A percentile compares a stretch with the other conserved stretches of the same genome.
Evolutionary conservation across 208 protist genomes (phyloP).

Genomic region (Acanthamoeba healyi): DNA sequence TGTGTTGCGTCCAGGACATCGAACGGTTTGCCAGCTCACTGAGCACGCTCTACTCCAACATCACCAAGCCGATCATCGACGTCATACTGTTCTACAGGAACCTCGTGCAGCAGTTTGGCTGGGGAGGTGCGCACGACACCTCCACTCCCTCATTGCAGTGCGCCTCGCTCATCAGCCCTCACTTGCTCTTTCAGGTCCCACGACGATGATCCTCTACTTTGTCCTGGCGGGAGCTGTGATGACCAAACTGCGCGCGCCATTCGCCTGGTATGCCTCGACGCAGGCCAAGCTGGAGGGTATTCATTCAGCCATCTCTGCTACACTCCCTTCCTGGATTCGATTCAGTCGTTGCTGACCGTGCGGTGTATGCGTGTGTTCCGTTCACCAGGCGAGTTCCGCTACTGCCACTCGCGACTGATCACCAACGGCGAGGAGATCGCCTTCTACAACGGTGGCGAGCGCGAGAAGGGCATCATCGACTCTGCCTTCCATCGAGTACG

Average conservation of each 20-base stretch:
- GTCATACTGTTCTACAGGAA: conserved; percentile 53
- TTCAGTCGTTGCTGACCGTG: not conserved
- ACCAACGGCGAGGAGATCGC: conserved; percentile 80
- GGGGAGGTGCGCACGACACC: not conserved
- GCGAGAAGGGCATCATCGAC: conserved; percentile 31
- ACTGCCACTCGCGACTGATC: conserved; percentile 36
- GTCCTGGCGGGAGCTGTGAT: conserved; percentile 20
- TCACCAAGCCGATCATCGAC: conserved; percentile 65
- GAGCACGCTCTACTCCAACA: conserved; percentile 61
- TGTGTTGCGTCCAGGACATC: not conserved
- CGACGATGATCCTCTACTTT: conserved; percentile 16
- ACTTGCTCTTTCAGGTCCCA: not conserved
- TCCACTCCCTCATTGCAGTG: not conserved
- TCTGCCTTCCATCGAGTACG: conserved; percentile 1
- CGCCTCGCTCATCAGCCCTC: not conserved
- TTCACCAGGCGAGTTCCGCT: conserved; percentile 32
- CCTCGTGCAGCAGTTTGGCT: conserved; percentile 12
- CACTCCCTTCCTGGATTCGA: not conserved
- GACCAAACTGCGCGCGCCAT: conserved; percentile 23
- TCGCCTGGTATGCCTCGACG: conserved; percentile 42
- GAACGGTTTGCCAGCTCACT: not conserved
- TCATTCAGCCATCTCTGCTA: too few relatives aligned
- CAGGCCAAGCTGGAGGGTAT: conserved; percentile 44
- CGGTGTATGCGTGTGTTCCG: not conserved
- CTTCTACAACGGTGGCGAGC: conserved; percentile 74